Evolutionary conservation across 116 monocot genomes (phyloP), one percentile per base, ranked within the genome.

Genomic region (Trichopus zeylanicus): DNA sequence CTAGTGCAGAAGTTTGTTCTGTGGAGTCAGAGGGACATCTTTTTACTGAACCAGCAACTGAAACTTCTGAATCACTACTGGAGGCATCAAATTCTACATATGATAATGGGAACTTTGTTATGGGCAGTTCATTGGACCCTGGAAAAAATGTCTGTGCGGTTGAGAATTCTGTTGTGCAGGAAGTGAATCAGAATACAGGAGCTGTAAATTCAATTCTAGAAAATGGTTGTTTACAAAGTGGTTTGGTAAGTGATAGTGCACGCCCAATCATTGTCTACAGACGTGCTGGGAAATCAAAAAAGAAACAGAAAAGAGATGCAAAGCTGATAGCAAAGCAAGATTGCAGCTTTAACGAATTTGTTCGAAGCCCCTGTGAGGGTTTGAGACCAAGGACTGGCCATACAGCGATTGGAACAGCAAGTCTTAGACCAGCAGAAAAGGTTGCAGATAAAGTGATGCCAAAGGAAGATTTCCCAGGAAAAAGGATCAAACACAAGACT

Each of bases 301-400:
- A 75, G 52, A 61, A 73, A 53, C 42, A 42, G 12, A 75, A 73
- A 30, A 28, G 19, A 6, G 74, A 70, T 57, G 63, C 28, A 55
- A 64, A 78, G 39, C 63, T 48, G 16, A 59, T 35, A 13, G 30
- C 51, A 32, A 61, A 26, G 21, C 59, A 13, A 54, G 9, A 37
- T 6, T 21, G 51, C 3, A 60, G 66, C 47, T 28, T 5, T 20
- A 55, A 22, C 46, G 58, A 54, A 26, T 98, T 98, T 56, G 63
- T 77, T 1, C 91, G 88, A 19, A 71, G 91, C 38, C 98, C 98
- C 19, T 98, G 98, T 58, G 98, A 98, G 62, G 85, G 98, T 22
- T 71, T 98, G 61, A 85, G 98, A 46, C 76, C 85, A 39, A 82
- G 98, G 27, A 71, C 24, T 55, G 26, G 25, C 37, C 61, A 48